Evolutionary conservation across 208 protist species (phyloP), one percentile per base, ranked within the genome.

Genomic region (Trypanosoma scelopori): DNA sequence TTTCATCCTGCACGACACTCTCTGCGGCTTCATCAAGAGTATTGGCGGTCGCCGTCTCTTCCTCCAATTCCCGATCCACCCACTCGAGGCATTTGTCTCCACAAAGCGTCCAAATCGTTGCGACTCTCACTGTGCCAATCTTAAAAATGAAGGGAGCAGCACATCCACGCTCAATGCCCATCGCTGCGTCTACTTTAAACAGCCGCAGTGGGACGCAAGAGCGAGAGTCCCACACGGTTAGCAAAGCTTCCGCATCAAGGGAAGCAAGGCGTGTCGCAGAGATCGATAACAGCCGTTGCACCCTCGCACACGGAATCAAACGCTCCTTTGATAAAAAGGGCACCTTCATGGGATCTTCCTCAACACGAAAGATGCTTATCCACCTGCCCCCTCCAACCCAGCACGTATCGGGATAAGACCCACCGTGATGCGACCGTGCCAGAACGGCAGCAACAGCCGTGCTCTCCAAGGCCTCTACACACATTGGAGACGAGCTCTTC

Each of bases 161-260:
- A 35, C 6, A 20, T 11, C 39, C 43, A 43, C 30, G 50, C 25
- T 42, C 42, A 0, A 69, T 42, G 1, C 27, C 41, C 55, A 71
- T 58, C 28, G 55, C 66, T 3, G 27, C 50, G 28, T 71, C 35
- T 22, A 71, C 28, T 51, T 71, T 71, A 57, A 71, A 71, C 22
- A 65, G 22, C 4, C 66, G 55, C 23, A 71, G 12, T 13, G 66
- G 66, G 23, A 32, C 9, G 27, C 28, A 65, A 5, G n/a, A 59
- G 9, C 37, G 22, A 20, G 50, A 58, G 48, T 71, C 66, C 66
- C 66, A 71, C 35, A 71, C 47, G 1, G 66, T 71, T 46, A 71
- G 32, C 32, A 71, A 60, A 45, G 30, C 41, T 30, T 71, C 66
- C 0, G 49, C 55, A 50, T 71, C 66, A n/a, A 71, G 61, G 7